A percentile compares a stretch with the other conserved stretches of the same genome.
These are phyloP conservation scores for Hymenoscyphus albidus DNA, from an alignment of 2,329 filamentous ascomycete species.

Conservation along the genomic window DNA sequence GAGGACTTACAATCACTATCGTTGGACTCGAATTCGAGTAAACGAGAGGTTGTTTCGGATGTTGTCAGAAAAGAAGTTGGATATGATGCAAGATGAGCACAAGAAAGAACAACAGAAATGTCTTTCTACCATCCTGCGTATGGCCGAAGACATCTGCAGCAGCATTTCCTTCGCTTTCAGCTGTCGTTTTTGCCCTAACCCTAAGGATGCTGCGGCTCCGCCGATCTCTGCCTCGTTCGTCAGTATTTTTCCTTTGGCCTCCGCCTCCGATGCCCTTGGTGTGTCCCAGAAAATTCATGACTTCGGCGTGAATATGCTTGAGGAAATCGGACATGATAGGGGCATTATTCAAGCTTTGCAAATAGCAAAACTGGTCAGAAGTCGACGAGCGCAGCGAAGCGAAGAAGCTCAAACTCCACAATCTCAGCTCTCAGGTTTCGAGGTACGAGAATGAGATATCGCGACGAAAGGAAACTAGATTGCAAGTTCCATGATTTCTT, in stretches of 20 bases:
- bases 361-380: slow-evolving; percentile 16
- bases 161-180: slow-evolving; percentile 21
- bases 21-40: slow-evolving; percentile 26
- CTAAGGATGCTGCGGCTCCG: slow-evolving; percentile 3
- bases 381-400: slow-evolving; percentile 6
- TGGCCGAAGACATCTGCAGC: slow-evolving; percentile 26
- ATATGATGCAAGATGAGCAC: slow-evolving; percentile 12
- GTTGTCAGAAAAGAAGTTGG: background rate
- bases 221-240: slow-evolving; percentile 23
- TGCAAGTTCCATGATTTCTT: background rate
- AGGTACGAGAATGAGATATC: too few species aligned
- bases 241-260: slow-evolving; percentile 23
- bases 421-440: too few species aligned
- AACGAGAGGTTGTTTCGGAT: slow-evolving; percentile 22
- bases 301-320: slow-evolving; percentile 22
- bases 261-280: slow-evolving; percentile 24
- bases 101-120: slow-evolving; percentile 15
- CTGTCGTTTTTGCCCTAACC: slow-evolving; percentile 1
- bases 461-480: too few species aligned
- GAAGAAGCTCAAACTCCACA: too few species aligned
- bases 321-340: slow-evolving; percentile 22
- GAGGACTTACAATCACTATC: slow-evolving; percentile 27
- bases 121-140: slow-evolving; percentile 17
- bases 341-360: slow-evolving; percentile 22
- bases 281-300: slow-evolving; percentile 23